Percentiles rank a stretch among this genome's conserved stretches.
These are phyloP conservation scores for Tolypocladium paradoxum DNA, from an alignment of 2,329 filamentous ascomycete species.

Conservation along the genomic window DNA sequence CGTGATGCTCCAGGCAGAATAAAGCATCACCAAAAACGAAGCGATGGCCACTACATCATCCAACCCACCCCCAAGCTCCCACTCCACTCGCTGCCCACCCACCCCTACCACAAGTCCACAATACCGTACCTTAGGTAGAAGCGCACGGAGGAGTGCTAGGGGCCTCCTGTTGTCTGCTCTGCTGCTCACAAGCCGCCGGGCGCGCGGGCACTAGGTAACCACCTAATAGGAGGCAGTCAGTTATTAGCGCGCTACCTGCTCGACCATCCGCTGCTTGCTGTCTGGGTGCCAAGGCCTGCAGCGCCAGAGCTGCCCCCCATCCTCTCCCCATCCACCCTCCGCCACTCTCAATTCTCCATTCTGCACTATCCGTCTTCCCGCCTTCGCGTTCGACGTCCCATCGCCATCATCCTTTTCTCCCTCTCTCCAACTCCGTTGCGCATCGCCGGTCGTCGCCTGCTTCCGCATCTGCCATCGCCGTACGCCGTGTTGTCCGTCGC, in stretches of 20 bases:
- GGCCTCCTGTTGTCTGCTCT: not conserved
- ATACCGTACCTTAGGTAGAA: too few species aligned
- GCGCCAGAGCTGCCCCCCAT: not conserved
- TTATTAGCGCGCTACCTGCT: not conserved
- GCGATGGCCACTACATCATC: not conserved
- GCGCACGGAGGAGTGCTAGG: not conserved
- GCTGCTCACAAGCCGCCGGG: not conserved
- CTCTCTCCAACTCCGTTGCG: not conserved
- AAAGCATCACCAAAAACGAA: not conserved
- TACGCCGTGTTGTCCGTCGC: not conserved
- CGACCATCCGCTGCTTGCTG: not conserved
- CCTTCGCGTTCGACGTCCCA: slow-evolving; percentile 1
- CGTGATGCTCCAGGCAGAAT: not conserved
- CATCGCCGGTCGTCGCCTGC: not conserved
- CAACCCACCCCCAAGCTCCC: not conserved
- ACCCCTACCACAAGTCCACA: not conserved
- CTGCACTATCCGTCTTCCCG: slow-evolving; percentile 2
- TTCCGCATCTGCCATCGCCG: not conserved
- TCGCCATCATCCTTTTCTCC: not conserved
- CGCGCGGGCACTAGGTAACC: not conserved
- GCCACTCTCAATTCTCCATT: not conserved
- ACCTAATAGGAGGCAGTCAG: not conserved
- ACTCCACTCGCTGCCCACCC: not conserved
- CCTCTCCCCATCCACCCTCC: not conserved
- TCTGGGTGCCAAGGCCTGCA: not conserved